Evolutionary conservation across 179 eudicot species (phyloP).

Genomic region (Monotropa hypopitys): DNA sequence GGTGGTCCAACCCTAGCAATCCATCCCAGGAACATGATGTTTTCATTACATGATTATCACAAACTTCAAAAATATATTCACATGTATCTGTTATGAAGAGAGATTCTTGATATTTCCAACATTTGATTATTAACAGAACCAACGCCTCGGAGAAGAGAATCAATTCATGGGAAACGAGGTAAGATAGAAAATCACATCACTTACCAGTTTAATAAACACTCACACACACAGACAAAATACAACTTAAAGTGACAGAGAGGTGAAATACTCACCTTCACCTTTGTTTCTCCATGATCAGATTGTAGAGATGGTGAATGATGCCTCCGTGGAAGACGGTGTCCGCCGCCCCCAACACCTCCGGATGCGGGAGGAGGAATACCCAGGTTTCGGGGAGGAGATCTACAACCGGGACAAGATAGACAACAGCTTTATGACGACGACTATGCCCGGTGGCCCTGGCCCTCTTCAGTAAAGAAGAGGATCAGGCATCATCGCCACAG

Average conservation of each 20-base stretch:
- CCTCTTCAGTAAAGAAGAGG: neutral
- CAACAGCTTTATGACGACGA: neutral
- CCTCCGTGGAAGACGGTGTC: neutral
- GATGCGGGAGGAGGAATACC: neutral
- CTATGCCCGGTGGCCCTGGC: neutral
- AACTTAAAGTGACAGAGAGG: neutral
- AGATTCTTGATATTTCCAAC: neutral
- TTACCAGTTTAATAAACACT: no score
- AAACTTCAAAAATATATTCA: neutral
- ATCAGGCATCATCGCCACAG: no score
- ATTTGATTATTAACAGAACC: neutral
- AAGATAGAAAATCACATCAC: no score
- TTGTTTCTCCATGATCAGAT: neutral
- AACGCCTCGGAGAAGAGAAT: neutral
- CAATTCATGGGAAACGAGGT: conserved; percentile 3
- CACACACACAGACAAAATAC: no score
- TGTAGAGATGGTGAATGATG: neutral
- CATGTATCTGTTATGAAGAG: neutral
- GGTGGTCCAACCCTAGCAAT: neutral
- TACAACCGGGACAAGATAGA: neutral
- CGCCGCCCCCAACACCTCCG: neutral
- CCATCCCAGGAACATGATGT: neutral
- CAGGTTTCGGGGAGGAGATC: neutral
- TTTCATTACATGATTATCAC: neutral
- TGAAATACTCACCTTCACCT: neutral